These are phyloP conservation scores for Botrytis elliptica DNA, from an alignment of 2,329 filamentous ascomycete species.

Conservation along the genomic window DNA sequence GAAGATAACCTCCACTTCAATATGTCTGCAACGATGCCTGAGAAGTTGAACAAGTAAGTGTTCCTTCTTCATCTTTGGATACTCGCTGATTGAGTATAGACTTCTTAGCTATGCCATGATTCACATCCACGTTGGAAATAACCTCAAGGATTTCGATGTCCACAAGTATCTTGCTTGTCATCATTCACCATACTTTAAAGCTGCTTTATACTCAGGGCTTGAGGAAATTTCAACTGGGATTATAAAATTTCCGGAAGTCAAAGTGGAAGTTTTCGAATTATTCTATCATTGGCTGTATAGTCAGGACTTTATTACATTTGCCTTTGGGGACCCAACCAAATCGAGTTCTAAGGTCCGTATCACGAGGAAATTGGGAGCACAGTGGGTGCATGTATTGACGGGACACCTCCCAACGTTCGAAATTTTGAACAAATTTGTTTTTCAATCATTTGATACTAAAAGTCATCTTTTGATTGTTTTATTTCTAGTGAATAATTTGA, in stretches of 20 bases:
- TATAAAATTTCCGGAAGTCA: slow-evolving; percentile 20
- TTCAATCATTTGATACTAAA: too few relatives aligned
- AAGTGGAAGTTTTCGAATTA: slow-evolving; percentile 19
- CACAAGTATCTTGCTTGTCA: slow-evolving; percentile 27
- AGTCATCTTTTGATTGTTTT: too few relatives aligned
- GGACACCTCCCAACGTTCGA: too few relatives aligned
- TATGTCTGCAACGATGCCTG: background rate
- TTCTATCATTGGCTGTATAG: slow-evolving; percentile 28
- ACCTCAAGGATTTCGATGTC: slow-evolving; percentile 24
- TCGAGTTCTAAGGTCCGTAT: background rate
- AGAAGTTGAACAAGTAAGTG: background rate
- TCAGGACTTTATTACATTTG: background rate
- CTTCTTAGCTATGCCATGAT: slow-evolving; percentile 18
- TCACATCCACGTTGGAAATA: slow-evolving; percentile 22
- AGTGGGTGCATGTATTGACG: too few relatives aligned
- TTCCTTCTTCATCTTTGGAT: too few relatives aligned
- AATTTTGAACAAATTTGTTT: too few relatives aligned
- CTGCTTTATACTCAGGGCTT: slow-evolving; percentile 23
- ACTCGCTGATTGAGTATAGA: background rate
- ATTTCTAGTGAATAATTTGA: too few relatives aligned
- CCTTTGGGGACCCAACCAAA: background rate
- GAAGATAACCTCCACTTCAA: background rate
- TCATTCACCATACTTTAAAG: slow-evolving; percentile 29
- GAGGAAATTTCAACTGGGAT: slow-evolving; percentile 20
- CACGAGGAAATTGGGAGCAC: too few relatives aligned